Evolutionary conservation across 2,329 filamentous ascomycete species (phyloP), one percentile per base, ranked within the genome.

Genomic region (Leptographium procerum): DNA sequence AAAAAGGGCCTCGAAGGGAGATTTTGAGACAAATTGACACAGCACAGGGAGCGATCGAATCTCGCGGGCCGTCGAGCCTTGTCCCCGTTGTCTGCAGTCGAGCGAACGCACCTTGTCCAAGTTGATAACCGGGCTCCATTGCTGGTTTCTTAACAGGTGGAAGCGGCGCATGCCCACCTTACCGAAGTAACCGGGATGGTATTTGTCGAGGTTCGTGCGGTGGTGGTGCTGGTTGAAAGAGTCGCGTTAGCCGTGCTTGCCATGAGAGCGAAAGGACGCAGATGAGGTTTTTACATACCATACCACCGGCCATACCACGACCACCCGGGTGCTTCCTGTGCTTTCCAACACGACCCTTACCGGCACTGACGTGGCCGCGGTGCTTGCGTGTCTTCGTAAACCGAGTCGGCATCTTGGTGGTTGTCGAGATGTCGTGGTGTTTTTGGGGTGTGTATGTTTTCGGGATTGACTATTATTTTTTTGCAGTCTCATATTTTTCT

Each of bases 41-140:
- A 14, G 43, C 43, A 47, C 6, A 1, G 6, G 10, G 5, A 13
- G n/a, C 16, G n/a, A 10, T 26, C 11, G n/a, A 33, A 13, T 31
- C 19, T 52, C 8, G 48, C 31, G 53, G 13, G 19, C 1, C 24
- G 31, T n/a, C 16, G 16, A 26, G 4, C 6, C 36, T 19, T 31
- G n/a, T 45, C 52, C 47, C 10, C 31, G 5, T 6, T n/a, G 40
- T 14, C 19, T 43, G 40, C 40, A 31, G 9, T 24, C 19, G 28
- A 57, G 57, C 58, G 24, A 57, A 60, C 58, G 24, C 43, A 92
- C 88, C 88, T 97, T 99, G 80, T 97, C 94, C 70, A 99, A 82
- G 84, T 99, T 99, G 87, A 99, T 88, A 69, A 90, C 84, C 67
- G 94, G 94, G 83, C 96, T 96, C 94, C 92, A 99, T 84, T 92